Evolutionary conservation across 345 rosid species (phyloP).

Genomic region (Pugionium cornutum): DNA sequence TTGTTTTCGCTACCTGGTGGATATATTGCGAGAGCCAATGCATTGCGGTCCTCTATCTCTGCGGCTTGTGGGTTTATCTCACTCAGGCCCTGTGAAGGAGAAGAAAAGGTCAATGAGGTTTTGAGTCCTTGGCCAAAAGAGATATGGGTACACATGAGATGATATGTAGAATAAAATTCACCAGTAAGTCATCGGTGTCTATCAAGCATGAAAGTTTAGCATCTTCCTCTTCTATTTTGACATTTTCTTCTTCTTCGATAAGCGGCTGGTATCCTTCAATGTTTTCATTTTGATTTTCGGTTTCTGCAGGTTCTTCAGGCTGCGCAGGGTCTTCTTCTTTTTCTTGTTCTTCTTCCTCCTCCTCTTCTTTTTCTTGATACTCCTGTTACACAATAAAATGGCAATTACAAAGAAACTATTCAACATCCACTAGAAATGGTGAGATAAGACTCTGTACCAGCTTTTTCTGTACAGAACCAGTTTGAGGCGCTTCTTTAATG

Average conservation of each 20-base stretch:
- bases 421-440: slow-evolving; percentile 4
- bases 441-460: slow-evolving; percentile 52
- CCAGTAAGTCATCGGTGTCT: slow-evolving; percentile 47
- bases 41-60: slow-evolving; percentile 80
- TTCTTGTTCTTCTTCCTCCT: slow-evolving; percentile 18
- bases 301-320: slow-evolving; percentile 22
- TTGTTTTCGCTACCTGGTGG: slow-evolving; percentile 60
- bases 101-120: neutral
- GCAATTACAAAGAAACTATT: neutral
- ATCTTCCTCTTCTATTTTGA: slow-evolving; percentile 25
- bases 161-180: slow-evolving; percentile 44
- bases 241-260: slow-evolving; percentile 28
- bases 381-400: slow-evolving; percentile 17
- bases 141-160: slow-evolving; percentile 55
- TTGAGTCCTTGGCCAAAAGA: slow-evolving; percentile 6
- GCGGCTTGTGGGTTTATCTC: slow-evolving; percentile 73
- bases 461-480: slow-evolving; percentile 62
- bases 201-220: slow-evolving; percentile 34
- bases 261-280: slow-evolving; percentile 25
- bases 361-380: slow-evolving; percentile 36
- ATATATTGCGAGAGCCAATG: slow-evolving; percentile 89
- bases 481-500: slow-evolving; percentile 75
- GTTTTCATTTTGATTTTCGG: slow-evolving; percentile 25
- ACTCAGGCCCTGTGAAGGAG: slow-evolving; percentile 54
- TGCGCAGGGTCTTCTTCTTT: slow-evolving; percentile 4